Evolutionary conservation across 495 filamentous ascomycete species (phyloP).

Genomic region (Xylaria intraflava): DNA sequence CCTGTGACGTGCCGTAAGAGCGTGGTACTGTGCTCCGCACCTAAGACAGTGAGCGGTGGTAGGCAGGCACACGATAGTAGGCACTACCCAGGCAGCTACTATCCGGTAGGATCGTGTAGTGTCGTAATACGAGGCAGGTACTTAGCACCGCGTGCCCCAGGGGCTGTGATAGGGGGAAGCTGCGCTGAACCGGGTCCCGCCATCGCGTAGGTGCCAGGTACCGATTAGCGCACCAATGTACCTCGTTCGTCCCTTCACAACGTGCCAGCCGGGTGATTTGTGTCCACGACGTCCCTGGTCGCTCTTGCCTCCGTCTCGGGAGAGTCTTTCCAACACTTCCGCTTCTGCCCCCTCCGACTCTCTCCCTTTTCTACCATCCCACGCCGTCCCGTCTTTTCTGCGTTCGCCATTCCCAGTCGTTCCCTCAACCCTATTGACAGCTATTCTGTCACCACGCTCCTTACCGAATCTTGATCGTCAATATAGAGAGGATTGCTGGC

Average conservation of each 20-base stretch:
- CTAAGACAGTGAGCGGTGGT: too few species aligned
- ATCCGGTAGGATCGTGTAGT: too few species aligned
- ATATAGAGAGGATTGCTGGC: slow-evolving; percentile 12
- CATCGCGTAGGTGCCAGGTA: too few species aligned
- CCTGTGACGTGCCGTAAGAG: too few species aligned
- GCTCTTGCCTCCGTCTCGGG: background rate
- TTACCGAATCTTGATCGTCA: slow-evolving; percentile 3
- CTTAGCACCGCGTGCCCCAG: too few species aligned
- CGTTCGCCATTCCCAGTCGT: slow-evolving; percentile 8
- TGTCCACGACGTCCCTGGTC: slow-evolving; percentile 3
- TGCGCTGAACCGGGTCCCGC: background rate
- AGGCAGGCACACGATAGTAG: too few species aligned
- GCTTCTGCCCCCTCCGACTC: background rate
- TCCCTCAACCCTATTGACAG: slow-evolving; percentile 4
- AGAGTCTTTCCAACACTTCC: background rate
- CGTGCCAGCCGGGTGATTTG: background rate
- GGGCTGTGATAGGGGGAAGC: background rate
- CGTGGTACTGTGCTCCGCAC: too few species aligned
- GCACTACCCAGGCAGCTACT: too few species aligned
- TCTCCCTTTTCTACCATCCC: slow-evolving; percentile 9
- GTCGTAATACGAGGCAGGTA: too few species aligned
- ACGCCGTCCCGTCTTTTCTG: slow-evolving; percentile 7
- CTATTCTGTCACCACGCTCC: slow-evolving; percentile 11
- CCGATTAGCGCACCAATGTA: too few species aligned
- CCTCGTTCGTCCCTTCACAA: slow-evolving; percentile 3